Evolutionary conservation across 352 stramenopile genomes (phyloP), one percentile per base, ranked within the genome.

Genomic region (Pythium insidiosum): DNA sequence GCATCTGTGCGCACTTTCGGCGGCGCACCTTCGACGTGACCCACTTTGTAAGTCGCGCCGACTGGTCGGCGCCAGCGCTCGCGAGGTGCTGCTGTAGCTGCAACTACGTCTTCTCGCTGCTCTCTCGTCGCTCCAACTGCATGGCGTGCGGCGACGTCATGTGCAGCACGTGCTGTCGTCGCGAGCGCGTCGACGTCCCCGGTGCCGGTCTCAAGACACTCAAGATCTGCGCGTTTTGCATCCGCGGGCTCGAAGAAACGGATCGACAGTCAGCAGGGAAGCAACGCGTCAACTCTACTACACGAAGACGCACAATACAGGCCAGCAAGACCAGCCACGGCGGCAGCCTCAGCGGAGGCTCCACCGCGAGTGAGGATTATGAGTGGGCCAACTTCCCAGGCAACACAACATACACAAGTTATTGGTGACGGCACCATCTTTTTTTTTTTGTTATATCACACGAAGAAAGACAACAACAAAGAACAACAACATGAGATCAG

Each of bases 61-160:
- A 80, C 34, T 84, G 71, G 71, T 43, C 11, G 6, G 7, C 16
- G 22, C 6, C 15, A 50, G 60, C 5, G 42, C 31, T n/a, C 2
- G 56, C 54, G 3, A 64, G 63, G 28, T 48, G 28, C 29, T 82
- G 69, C 40, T 56, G 58, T 9, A 18, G 54, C 21, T 82, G 69
- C 43, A 18, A 43, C 2, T 58, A 65, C 21, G 18, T 31, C 20
- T 74, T 79, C 28, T 53, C 61, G 46, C 38, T 65, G 28, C 48
- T 82, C 13, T 68, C 66, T 15, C 61, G 47, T 23, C 66, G 69
- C 2, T 60, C 61, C 52, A 78, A 84, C 49, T 84, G 71, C 45
- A 54, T 61, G 6, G 50, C 56, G 3, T 84, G 67, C 47, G 71
- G 71, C 5, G 55, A 76, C 29, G 71, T 62, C 12, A 64, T 84